A percentile compares a stretch with the other conserved stretches of the same genome.
Conservation (phyloP, 345 rosid species). For the Corymbia maculata region DNA sequence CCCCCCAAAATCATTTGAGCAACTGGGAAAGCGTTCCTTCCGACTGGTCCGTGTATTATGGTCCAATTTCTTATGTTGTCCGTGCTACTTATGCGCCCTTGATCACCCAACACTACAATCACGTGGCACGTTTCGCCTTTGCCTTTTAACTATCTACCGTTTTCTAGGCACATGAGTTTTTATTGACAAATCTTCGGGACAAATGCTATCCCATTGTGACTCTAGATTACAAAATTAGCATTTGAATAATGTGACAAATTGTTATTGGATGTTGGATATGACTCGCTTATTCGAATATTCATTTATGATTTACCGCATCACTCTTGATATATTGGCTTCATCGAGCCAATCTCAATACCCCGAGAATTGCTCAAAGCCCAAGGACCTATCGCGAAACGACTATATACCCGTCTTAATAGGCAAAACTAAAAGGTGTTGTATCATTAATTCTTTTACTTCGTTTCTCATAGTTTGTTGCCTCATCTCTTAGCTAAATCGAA, state of each 20-base stretch:
- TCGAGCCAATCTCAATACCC: neutral
- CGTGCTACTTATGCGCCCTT: neutral
- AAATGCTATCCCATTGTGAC: neutral
- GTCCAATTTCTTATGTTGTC: neutral
- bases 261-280: neutral
- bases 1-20: neutral
- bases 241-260: neutral
- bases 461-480: neutral
- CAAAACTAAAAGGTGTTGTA: neutral
- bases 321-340: neutral
- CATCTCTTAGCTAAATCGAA: neutral
- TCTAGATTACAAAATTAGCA: neutral
- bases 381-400: neutral
- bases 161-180: neutral
- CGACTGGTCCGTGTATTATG: neutral
- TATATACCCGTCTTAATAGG: neutral
- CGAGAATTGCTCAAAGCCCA: neutral
- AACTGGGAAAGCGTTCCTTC: neutral
- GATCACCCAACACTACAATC: neutral
- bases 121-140: neutral
- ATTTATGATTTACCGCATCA: neutral
- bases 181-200: neutral
- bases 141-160: neutral
- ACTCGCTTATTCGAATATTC: neutral
- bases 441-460: neutral